Percentiles rank a stretch among this genome's conserved stretches.
phyloP scores from a whole-genome alignment of 139 green algal species.

The Coccomyxa sp. region DNA sequence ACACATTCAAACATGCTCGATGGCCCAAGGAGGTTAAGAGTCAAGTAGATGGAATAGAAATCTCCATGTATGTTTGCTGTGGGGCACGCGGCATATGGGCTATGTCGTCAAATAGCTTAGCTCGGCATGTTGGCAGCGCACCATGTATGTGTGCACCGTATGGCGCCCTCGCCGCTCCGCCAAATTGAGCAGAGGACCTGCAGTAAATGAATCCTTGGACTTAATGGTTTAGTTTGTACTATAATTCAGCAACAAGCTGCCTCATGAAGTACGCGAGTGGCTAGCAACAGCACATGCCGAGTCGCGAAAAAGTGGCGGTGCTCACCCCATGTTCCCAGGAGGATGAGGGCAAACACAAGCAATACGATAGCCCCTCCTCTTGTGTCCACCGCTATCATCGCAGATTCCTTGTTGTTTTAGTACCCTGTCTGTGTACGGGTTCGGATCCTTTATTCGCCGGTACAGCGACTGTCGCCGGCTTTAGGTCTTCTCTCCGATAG shows the following conservation, averaged over 20 bases:
- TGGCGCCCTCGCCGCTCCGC: constrained; percentile 11
- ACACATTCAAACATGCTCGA: too few species aligned
- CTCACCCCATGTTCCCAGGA: constrained; percentile 1
- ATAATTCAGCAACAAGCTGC: neutral
- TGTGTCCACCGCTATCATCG: constrained; percentile 17
- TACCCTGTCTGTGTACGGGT: neutral
- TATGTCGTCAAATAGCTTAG: neutral
- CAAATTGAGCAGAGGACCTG: constrained; percentile 8
- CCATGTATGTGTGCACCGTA: constrained; percentile 15
- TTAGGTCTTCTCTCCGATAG: too few species aligned
- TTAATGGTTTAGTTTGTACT: neutral
- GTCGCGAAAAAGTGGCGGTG: neutral
- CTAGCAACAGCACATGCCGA: neutral
- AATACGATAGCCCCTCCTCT: constrained; percentile 9
- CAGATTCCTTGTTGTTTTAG: neutral
- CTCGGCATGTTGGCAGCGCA: neutral
- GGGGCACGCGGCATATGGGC: too few species aligned
- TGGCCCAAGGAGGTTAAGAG: too few species aligned
- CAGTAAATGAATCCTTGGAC: neutral
- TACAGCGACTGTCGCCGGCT: too few species aligned
- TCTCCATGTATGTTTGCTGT: too few species aligned
- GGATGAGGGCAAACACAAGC: constrained; percentile 5
- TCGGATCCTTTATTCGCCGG: neutral
- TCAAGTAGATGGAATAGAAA: too few species aligned
- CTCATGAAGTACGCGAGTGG: too few species aligned